A percentile compares a stretch with the other conserved stretches of the same genome.
These are phyloP conservation scores for Neurospora sp. DNA, from an alignment of 495 filamentous ascomycete species.

Conservation along the genomic window DNA sequence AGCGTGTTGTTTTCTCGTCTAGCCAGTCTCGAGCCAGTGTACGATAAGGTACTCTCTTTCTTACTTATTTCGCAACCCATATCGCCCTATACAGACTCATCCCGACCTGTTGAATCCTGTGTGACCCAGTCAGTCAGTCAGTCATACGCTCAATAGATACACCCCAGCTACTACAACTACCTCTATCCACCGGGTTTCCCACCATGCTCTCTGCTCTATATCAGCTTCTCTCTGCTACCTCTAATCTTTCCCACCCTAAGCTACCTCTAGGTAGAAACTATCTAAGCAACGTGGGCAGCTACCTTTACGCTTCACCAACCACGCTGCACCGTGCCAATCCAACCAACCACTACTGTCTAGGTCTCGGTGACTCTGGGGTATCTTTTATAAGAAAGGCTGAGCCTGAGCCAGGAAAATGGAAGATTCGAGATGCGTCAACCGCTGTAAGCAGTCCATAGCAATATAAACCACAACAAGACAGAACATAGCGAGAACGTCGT, in stretches of 20 bases:
- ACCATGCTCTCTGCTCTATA: not conserved
- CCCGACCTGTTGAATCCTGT: not conserved
- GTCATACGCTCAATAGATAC: not conserved
- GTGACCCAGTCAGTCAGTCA: not conserved
- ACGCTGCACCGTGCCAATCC: not conserved
- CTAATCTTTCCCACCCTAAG: not conserved
- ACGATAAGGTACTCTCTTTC: not conserved
- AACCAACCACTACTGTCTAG: not conserved
- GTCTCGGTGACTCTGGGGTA: not conserved
- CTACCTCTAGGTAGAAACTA: not conserved
- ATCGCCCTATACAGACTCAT: not conserved
- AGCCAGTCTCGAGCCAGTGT: not conserved
- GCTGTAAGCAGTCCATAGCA: too few species aligned
- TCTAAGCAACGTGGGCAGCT: not conserved
- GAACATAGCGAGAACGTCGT: not conserved
- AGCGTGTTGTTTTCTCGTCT: not conserved
- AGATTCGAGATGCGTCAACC: not conserved
- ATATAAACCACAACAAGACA: too few species aligned
- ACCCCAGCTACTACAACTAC: not conserved
- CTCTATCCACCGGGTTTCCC: not conserved
- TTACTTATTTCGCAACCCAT: not conserved
- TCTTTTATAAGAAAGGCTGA: not conserved
- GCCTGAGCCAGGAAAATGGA: not conserved
- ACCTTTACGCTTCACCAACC: not conserved
- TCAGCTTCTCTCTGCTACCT: not conserved